phyloP scores from a whole-genome alignment of 139 green algal species.

The Micractinium conductrix region DNA sequence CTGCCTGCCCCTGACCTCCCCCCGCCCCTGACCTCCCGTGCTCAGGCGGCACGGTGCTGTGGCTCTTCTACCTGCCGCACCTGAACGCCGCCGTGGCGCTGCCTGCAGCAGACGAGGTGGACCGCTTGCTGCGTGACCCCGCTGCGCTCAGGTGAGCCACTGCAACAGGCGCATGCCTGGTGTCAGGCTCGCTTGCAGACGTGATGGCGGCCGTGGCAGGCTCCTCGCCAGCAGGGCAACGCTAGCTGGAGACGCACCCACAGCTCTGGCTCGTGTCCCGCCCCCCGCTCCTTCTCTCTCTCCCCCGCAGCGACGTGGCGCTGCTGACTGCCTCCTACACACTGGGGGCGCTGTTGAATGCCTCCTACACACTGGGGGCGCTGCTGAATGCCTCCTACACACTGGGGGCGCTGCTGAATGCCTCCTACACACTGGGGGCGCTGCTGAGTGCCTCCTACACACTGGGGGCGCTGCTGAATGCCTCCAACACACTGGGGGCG shows the following conservation, averaged over 20 bases:
- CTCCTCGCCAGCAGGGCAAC: too few species aligned
- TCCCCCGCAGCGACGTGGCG: not conserved
- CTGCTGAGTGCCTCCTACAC: constrained; percentile 21
- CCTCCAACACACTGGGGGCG: not conserved
- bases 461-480: constrained; percentile 9
- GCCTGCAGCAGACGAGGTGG: constrained; percentile 21
- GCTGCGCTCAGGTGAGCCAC: not conserved
- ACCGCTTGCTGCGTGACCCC: constrained; percentile 22
- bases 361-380: not conserved
- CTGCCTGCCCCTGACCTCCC: not conserved
- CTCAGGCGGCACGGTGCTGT: constrained; percentile 15
- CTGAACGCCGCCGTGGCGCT: constrained; percentile 26
- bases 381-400: constrained; percentile 24
- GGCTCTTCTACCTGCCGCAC: constrained; percentile 20
- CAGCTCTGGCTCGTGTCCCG: not conserved
- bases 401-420: constrained; percentile 9
- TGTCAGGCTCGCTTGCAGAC: too few species aligned
- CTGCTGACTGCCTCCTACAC: constrained; percentile 18
- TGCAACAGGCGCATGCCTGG: not conserved
- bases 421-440: not conserved
- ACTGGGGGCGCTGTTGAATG: constrained; percentile 9
- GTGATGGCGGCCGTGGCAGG: too few species aligned
- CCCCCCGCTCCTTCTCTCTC: not conserved
- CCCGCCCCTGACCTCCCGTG: not conserved
- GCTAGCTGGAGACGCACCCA: too few species aligned